Base-by-base conservation (phyloP, 805 yeast species). In the Sugiyamaella lignohabitans region DNA sequence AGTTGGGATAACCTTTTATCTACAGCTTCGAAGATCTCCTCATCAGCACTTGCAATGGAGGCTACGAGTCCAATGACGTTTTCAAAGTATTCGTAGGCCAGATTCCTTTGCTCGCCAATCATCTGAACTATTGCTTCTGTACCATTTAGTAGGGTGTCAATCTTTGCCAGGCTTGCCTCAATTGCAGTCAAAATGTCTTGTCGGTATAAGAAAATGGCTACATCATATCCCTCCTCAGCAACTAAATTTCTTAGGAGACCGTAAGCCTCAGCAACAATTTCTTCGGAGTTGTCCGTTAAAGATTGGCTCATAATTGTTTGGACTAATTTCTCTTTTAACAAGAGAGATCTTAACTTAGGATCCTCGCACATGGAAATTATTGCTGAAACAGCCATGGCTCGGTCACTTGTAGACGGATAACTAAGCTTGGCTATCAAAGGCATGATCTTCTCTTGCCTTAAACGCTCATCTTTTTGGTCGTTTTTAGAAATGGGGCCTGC, bases 171-270 rank as follows among this genome's bases (percentile, higher is more conserved):
- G 2, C 80, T 75, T 3, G 61, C 53, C 40, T 72, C 75, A 36
- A 87, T 71, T 22, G 75, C 66, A 0, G 75, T 70, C 84, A 95
- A 82, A 37, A 91, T 78, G 51, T 84, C 79, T 16, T 79, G 78
- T 60, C 97, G 76, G 85, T 94, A 84, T 45, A 85, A 62, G 61
- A 76, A 78, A 18, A 78, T 75, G 22, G 87, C 79, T 32, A 87
- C 75, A 53, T 87, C 95, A 56, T 86, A 82, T 18, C 96, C 97
- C 65, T 88, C 95, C 59, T 87, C 95, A 45, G 87, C 71, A 2
- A 84, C 82, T 47, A 91, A 60, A 59, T 84, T 87, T 61, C 96
- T 75, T 52, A 93, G 67, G 20, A 91, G 68, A 1, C 96, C 97
- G 56, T 79, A 82, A 1, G 91, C 73, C 57, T 84, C 94, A 18